These are phyloP conservation scores for Anastatica hierochuntica DNA, from an alignment of 345 rosid genomes.

Conservation along the genomic window DNA sequence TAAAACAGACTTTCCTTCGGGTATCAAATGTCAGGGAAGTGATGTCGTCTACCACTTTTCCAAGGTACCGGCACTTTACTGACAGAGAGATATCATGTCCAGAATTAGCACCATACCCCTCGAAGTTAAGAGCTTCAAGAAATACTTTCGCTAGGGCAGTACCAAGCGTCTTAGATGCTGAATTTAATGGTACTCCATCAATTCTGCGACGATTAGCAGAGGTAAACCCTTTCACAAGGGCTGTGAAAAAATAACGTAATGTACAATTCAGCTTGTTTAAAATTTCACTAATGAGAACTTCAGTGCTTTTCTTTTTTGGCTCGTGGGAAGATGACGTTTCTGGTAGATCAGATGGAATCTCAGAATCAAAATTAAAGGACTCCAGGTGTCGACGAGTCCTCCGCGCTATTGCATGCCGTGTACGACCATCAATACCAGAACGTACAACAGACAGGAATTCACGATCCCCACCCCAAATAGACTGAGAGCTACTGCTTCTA, in stretches of 20 bases:
- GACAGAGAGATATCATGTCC: constrained; percentile 55
- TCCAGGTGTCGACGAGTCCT: constrained; percentile 77
- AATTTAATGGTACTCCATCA: constrained; percentile 59
- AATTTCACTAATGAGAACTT: constrained; percentile 55
- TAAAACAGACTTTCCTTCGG: constrained; percentile 69
- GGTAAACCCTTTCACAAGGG: constrained; percentile 86
- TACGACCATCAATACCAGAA: constrained; percentile 67
- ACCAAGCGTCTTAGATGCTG: constrained; percentile 83
- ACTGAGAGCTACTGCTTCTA: constrained; percentile 61
- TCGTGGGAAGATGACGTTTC: constrained; percentile 53
- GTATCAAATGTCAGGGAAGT: constrained; percentile 65
- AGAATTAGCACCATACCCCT: constrained; percentile 50
- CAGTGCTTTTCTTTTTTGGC: constrained; percentile 69
- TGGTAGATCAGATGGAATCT: constrained; percentile 41
- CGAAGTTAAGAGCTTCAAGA: constrained; percentile 74
- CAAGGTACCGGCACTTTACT: constrained; percentile 88
- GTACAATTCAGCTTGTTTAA: constrained; percentile 65
- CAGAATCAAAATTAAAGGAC: constrained; percentile 61
- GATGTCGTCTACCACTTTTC: constrained; percentile 88
- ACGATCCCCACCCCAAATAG: constrained; percentile 73
- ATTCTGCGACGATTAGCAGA: constrained; percentile 86
- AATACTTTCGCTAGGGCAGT: constrained; percentile 71
- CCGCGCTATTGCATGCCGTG: constrained; percentile 76
- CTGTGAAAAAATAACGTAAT: constrained; percentile 61
- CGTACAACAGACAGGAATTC: constrained; percentile 74